Conservation (phyloP, 2,329 filamentous ascomycete species). For the Paraconiothyrium brasiliense region DNA sequence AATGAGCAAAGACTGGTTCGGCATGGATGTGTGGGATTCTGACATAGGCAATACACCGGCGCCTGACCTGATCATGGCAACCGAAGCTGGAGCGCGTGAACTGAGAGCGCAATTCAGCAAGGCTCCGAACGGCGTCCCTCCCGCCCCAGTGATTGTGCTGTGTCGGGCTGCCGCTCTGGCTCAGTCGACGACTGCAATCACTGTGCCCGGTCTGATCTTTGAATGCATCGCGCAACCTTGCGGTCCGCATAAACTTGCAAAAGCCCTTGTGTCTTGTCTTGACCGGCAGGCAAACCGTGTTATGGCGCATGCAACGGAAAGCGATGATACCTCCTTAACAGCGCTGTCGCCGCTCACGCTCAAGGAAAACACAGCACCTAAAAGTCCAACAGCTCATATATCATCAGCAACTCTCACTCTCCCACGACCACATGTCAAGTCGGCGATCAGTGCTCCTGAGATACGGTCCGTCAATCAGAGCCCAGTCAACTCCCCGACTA, state of each 20-base stretch:
- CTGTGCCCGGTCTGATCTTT: constrained; percentile 45
- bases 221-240: constrained; percentile 49
- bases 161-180: constrained; percentile 47
- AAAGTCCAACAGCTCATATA: constrained; percentile 17
- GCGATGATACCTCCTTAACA: constrained; percentile 28
- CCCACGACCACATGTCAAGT: constrained; percentile 37
- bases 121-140: constrained; percentile 25
- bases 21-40: constrained; percentile 37
- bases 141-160: constrained; percentile 44
- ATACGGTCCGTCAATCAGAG: constrained; percentile 31
- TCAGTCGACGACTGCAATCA: constrained; percentile 47
- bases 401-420: constrained; percentile 19
- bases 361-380: constrained; percentile 37
- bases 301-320: constrained; percentile 22
- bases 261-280: constrained; percentile 45
- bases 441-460: constrained; percentile 44
- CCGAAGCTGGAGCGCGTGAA: constrained; percentile 41
- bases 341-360: constrained; percentile 36
- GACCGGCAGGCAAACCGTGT: constrained; percentile 39
- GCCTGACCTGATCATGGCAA: constrained; percentile 44
- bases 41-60: constrained; percentile 20
- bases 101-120: constrained; percentile 40
- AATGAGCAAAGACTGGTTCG: constrained; percentile 48
- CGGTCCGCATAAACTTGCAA: constrained; percentile 51
- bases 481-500: constrained; percentile 30